Percentiles rank a stretch among this genome's conserved stretches.
These are phyloP conservation scores for Acacia acuminata DNA, from an alignment of 306 rosid species.

Conservation along the genomic window DNA sequence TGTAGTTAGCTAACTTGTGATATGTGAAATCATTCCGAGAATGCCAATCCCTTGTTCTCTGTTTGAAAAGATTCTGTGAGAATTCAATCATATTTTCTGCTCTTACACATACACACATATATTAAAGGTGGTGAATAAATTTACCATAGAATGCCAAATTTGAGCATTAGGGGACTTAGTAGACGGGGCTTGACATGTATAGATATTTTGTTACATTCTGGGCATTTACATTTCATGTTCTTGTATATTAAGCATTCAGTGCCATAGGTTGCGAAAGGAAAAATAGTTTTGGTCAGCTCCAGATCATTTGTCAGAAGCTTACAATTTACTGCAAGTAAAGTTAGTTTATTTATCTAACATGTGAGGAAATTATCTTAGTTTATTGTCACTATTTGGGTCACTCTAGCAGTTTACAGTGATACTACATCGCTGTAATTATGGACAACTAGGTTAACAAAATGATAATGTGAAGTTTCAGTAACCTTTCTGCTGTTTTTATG, in stretches of 20 bases:
- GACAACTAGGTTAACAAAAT: background rate
- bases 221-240: background rate
- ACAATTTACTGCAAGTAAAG: background rate
- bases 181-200: conserved; percentile 9
- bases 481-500: background rate
- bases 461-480: background rate
- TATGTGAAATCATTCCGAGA: background rate
- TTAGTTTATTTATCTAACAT: background rate
- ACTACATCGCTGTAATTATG: background rate
- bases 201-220: background rate
- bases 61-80: background rate
- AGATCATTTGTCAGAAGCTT: background rate
- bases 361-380: conserved; percentile 5
- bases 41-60: conserved; percentile 13
- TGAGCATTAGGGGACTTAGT: conserved; percentile 6
- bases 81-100: background rate
- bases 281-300: background rate
- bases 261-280: no score
- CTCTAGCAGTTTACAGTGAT: conserved; percentile 12
- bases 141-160: background rate
- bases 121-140: background rate
- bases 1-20: background rate
- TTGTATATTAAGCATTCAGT: background rate
- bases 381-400: background rate
- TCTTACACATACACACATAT: no score